phyloP scores from a whole-genome alignment of 192 early-diverging fungal species.

The Backusella tarrabulga region DNA sequence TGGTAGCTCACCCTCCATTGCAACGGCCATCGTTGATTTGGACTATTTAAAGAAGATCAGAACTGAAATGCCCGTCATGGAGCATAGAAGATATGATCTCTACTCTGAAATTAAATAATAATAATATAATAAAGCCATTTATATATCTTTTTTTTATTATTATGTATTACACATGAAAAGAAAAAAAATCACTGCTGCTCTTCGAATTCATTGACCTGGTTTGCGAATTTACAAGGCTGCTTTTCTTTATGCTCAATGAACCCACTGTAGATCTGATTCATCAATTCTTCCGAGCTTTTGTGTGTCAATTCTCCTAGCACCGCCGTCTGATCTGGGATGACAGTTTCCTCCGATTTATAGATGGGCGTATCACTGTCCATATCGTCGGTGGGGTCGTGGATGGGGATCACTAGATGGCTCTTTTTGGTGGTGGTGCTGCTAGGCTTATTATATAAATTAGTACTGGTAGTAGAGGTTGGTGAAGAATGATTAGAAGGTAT shows the following conservation, averaged over 20 bases:
- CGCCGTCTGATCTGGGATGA: constrained; percentile 3
- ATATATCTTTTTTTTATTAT: background rate
- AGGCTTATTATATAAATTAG: background rate
- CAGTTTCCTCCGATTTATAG: constrained; percentile 24
- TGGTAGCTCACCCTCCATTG: constrained; percentile 54
- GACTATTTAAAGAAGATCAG: constrained; percentile 58
- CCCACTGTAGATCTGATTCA: constrained; percentile 37
- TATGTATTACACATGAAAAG: background rate
- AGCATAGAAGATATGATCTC: constrained; percentile 66
- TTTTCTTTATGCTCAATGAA: constrained; percentile 17
- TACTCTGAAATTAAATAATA: constrained; percentile 25
- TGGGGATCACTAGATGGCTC: constrained; percentile 23
- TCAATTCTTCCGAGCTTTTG: constrained; percentile 35
- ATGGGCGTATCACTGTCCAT: constrained; percentile 36
- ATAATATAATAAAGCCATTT: background rate
- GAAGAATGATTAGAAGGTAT: background rate
- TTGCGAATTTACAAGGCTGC: background rate
- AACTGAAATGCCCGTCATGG: constrained; percentile 71
- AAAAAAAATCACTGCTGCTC: background rate
- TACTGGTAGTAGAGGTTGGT: background rate
- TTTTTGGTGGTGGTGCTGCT: background rate
- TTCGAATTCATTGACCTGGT: background rate
- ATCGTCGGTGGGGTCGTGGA: constrained; percentile 36
- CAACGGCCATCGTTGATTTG: constrained; percentile 66
- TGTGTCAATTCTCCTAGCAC: constrained; percentile 29